Evolutionary conservation across 2,329 filamentous ascomycete species (phyloP).

Genomic region (Fonsecaea pedrosoi): DNA sequence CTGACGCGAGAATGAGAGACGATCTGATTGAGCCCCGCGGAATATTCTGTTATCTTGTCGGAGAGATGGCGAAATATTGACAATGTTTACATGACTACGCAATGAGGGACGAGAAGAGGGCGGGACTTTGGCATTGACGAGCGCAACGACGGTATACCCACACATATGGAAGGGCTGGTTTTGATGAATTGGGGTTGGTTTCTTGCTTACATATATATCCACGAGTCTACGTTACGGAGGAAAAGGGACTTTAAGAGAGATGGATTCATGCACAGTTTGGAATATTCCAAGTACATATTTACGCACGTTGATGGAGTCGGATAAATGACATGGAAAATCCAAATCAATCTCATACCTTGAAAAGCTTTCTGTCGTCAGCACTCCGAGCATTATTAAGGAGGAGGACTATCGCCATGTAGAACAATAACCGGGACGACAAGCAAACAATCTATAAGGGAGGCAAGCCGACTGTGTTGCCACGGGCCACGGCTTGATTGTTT

Average conservation of each 20-base stretch:
- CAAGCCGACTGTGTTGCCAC: too few species aligned
- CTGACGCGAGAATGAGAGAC: background rate
- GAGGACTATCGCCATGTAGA: too few species aligned
- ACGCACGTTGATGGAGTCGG: too few species aligned
- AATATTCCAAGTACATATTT: too few species aligned
- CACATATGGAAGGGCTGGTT: constrained; percentile 1
- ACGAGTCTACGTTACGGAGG: too few species aligned
- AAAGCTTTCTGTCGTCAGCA: constrained; percentile 23
- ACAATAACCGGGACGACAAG: too few species aligned
- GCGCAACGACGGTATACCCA: background rate
- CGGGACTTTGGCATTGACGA: background rate
- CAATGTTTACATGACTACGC: background rate
- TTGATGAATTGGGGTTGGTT: background rate
- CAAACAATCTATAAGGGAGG: too few species aligned
- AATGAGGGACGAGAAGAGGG: background rate
- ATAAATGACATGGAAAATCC: too few species aligned
- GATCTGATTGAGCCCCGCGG: background rate
- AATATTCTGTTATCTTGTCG: background rate
- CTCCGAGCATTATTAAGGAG: constrained; percentile 6
- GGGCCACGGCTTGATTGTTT: too few species aligned
- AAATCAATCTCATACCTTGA: background rate
- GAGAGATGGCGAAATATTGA: too few species aligned
- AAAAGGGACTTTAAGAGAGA: too few species aligned
- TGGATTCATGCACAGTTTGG: too few species aligned
- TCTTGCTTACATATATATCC: background rate